These are phyloP conservation scores for Chytriomyces hyalinus DNA, from an alignment of 192 early-diverging fungal genomes.

Conservation along the genomic window DNA sequence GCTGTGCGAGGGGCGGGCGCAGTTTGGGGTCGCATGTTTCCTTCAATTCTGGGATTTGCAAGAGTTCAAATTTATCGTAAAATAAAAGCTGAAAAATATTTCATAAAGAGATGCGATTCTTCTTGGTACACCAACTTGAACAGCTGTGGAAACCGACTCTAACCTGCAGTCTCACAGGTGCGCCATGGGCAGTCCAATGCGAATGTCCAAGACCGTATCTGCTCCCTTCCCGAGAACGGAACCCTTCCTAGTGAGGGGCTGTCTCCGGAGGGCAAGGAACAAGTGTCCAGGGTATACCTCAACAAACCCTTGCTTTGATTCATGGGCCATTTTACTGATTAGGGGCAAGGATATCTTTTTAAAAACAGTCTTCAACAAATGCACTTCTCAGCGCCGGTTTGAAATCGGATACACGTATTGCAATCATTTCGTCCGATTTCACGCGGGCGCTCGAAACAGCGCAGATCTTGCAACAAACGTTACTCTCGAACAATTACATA, in stretches of 20 bases:
- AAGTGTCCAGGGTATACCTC: constrained; percentile 50
- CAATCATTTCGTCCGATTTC: constrained; percentile 60
- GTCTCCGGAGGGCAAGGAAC: constrained; percentile 51
- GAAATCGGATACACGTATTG: constrained; percentile 23
- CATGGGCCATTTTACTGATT: neutral
- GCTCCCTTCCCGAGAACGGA: constrained; percentile 60
- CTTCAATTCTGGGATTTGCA: neutral
- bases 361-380: neutral
- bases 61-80: neutral
- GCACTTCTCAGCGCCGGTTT: neutral
- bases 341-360: too few relatives aligned
- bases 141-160: neutral
- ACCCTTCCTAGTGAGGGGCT: constrained; percentile 55
- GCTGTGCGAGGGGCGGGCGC: too few relatives aligned
- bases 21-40: neutral
- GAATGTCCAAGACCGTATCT: constrained; percentile 58
- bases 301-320: constrained; percentile 37
- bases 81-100: neutral
- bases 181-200: constrained; percentile 67
- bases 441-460: constrained; percentile 59
- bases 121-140: neutral
- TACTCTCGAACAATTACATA: neutral
- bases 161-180: constrained; percentile 11
- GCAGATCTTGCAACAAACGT: constrained; percentile 40
- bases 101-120: neutral